Percentiles rank a stretch among this genome's conserved stretches.
These are phyloP conservation scores for Epithele typhae DNA, from an alignment of 768 basidiomycete genomes.

Conservation along the genomic window DNA sequence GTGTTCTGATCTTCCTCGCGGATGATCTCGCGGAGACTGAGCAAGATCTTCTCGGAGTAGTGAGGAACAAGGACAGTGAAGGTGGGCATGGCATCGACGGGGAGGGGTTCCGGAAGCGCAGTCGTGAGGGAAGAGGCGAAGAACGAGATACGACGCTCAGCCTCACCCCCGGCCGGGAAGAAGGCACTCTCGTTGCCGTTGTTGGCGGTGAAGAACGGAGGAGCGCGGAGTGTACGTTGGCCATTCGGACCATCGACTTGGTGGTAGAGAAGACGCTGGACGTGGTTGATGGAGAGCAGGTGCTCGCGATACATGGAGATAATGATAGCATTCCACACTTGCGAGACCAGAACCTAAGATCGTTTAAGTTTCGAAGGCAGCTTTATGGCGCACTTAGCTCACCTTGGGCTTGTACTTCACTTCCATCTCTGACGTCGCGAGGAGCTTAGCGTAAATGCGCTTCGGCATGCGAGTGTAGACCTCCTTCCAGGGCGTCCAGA, in stretches of 20 bases:
- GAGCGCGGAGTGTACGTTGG: conserved; percentile 88
- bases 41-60: conserved; percentile 97
- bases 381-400: conserved; percentile 6
- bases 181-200: conserved; percentile 74
- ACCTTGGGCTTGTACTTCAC: conserved; percentile 99
- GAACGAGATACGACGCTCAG: conserved; percentile 97
- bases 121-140: conserved; percentile 98
- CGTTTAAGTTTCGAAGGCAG: not conserved
- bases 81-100: conserved; percentile 98
- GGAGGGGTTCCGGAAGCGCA: conserved; percentile 89
- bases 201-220: conserved; percentile 97
- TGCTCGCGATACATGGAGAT: conserved; percentile 99
- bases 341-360: conserved; percentile 82
- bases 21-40: conserved; percentile 96
- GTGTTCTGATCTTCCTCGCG: conserved; percentile 96
- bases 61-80: conserved; percentile 99
- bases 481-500: conserved; percentile 99
- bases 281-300: conserved; percentile 94
- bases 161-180: conserved; percentile 93
- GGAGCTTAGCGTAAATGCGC: conserved; percentile 94
- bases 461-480: conserved; percentile 95
- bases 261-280: conserved; percentile 95
- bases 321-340: conserved; percentile 99
- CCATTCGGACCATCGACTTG: conserved; percentile 91
- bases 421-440: conserved; percentile 97